A percentile compares a stretch with the other conserved stretches of the same genome.
Conservation (phyloP, 2,329 filamentous ascomycete genomes). For the Neurospora sp. region DNA sequence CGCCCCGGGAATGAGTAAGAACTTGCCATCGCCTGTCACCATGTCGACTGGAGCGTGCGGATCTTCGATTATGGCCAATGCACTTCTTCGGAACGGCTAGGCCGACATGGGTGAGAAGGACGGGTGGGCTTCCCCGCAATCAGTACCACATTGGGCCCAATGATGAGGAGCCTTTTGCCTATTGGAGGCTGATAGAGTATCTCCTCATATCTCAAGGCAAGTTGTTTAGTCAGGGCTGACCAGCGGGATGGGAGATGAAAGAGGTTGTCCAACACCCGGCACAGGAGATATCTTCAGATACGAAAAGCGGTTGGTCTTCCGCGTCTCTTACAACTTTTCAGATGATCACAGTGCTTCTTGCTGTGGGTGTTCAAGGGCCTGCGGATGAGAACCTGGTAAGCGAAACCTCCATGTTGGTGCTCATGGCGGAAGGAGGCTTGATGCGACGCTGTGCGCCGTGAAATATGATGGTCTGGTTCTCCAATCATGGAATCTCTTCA, state of each 20-base stretch:
- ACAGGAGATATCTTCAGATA: background rate
- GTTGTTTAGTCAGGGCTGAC: background rate
- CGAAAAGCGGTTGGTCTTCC: background rate
- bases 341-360: background rate
- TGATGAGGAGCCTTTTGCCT: background rate
- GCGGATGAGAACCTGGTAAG: background rate
- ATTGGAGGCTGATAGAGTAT: background rate
- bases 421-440: constrained; percentile 4
- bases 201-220: background rate
- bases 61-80: background rate
- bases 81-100: background rate
- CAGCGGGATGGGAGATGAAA: background rate
- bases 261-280: background rate
- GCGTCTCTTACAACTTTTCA: background rate
- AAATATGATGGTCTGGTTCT: background rate
- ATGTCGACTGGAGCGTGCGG: background rate
- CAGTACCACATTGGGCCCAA: background rate
- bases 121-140: background rate
- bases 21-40: background rate
- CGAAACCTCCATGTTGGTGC: constrained; percentile 4
- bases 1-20: background rate
- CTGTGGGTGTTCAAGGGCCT: background rate
- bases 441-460: constrained; percentile 6
- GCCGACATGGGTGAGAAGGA: background rate
- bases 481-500: constrained; percentile 6